Evolutionary conservation across 768 basidiomycete species (phyloP).

Genomic region (Pleurotus tuoliensis): DNA sequence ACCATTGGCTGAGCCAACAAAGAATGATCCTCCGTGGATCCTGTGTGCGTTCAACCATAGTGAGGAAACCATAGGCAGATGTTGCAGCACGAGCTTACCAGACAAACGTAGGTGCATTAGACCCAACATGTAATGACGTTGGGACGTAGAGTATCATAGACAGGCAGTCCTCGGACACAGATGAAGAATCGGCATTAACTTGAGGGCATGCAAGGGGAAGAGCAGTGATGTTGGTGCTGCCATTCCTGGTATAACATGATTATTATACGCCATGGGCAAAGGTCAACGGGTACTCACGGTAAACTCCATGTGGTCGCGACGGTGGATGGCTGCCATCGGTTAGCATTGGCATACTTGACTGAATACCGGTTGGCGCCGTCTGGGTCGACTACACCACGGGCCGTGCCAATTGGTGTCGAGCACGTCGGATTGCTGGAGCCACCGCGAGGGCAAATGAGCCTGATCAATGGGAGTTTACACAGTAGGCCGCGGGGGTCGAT

Average conservation of each 20-base stretch:
- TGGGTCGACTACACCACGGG: slow-evolving; percentile 46
- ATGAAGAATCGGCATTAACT: slow-evolving; percentile 40
- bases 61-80: neutral
- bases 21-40: slow-evolving; percentile 87
- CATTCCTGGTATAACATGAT: slow-evolving; percentile 34
- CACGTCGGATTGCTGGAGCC: slow-evolving; percentile 20
- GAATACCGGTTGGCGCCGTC: slow-evolving; percentile 53
- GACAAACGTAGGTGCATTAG: slow-evolving; percentile 47
- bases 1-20: slow-evolving; percentile 63
- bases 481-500: slow-evolving; percentile 36
- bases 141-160: slow-evolving; percentile 72
- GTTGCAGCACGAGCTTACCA: slow-evolving; percentile 40
- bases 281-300: slow-evolving; percentile 44
- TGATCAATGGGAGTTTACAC: slow-evolving; percentile 43
- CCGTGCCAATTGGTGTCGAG: slow-evolving; percentile 51
- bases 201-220: slow-evolving; percentile 78
- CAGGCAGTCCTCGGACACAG: slow-evolving; percentile 74
- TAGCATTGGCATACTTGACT: slow-evolving; percentile 63
- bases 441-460: slow-evolving; percentile 37
- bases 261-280: slow-evolving; percentile 5
- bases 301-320: slow-evolving; percentile 54
- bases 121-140: slow-evolving; percentile 27
- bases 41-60: slow-evolving; percentile 27
- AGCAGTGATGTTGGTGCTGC: slow-evolving; percentile 42
- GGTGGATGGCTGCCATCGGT: slow-evolving; percentile 57